A percentile compares a stretch with the other conserved stretches of the same genome.
Evolutionary conservation across 2,329 filamentous ascomycete species (phyloP).

Genomic region (Exophiala spinifera): DNA sequence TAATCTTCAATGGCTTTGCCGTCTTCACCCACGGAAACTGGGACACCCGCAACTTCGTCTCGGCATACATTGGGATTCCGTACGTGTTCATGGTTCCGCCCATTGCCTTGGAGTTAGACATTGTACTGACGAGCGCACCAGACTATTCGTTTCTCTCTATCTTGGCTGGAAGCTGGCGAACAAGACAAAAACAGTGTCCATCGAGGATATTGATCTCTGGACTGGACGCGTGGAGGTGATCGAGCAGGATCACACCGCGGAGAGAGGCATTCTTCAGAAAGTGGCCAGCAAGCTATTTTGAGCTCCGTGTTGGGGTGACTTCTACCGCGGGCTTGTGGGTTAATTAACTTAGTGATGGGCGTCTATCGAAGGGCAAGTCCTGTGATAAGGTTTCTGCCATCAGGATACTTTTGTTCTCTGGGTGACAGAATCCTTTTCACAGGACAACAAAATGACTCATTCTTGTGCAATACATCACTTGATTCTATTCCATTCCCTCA

Average conservation of each 20-base stretch:
- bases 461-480: no score
- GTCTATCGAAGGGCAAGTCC: no score
- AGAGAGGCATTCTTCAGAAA: background rate
- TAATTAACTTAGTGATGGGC: no score
- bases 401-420: no score
- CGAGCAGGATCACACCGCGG: background rate
- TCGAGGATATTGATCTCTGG: background rate
- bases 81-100: no score
- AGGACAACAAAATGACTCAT: no score
- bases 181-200: background rate
- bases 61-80: no score
- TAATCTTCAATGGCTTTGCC: constrained; percentile 63
- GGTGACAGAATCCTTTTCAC: no score
- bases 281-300: background rate
- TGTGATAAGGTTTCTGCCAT: no score
- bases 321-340: no score
- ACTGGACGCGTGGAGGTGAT: background rate
- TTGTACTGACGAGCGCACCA: background rate
- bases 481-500: no score
- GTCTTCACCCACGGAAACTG: constrained; percentile 34
- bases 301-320: background rate
- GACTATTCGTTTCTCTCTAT: background rate
- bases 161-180: background rate
- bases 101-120: background rate
- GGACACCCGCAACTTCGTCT: no score